Base-by-base conservation (phyloP, 192 early-diverging fungal genomes). In the Podila clonocystis region DNA sequence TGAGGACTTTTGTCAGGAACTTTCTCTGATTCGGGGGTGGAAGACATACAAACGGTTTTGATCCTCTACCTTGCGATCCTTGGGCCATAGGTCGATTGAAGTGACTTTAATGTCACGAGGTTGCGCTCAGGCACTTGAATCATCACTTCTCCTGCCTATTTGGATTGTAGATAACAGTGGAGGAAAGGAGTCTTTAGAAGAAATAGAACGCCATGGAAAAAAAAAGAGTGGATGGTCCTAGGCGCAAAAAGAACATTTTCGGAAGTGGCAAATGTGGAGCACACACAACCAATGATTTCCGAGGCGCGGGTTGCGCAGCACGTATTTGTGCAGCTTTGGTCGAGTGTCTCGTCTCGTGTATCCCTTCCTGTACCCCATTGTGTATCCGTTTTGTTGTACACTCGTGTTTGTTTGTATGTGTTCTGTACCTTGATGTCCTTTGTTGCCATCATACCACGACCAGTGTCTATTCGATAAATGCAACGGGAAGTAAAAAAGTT, bases 361-460 rank as follows among this genome's bases (percentile, higher is more conserved):
- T 62, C 41, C 13, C 13, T 45, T 12, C 60, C 30, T 70, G 50
- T 69, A 20, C 17, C 36, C 24, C 3, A 26, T 63, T 8, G 24
- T 34, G 24, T 12, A 24, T 61, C 30, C 30, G 59, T 19, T 60
- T 60, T 60, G 28, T 48, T 48, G n/a, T 33, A 62, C 17, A 28
- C 4, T 20, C 41, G 41, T 45, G 41, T 45, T 45, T 45, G 41
- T 15, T 41, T 45, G 12, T 45, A 12, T 45, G 41, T 15, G 11
- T 2, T 38, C 9, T 12, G 11, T 77, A 84, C 86, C 72, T 78
- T 82, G 50, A 90, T 87, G 52, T 87, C 75, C 38, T 78, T 76
- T 12, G 84, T 88, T 13, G 89, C 89, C 89, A 90, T 90, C 85
- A 90, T 83, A 75, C 87, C 88, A 78, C 88, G 83, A 65, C 88